phyloP scores from a whole-genome alignment of 495 filamentous ascomycete genomes.

The Aspergillus mulundensis region DNA sequence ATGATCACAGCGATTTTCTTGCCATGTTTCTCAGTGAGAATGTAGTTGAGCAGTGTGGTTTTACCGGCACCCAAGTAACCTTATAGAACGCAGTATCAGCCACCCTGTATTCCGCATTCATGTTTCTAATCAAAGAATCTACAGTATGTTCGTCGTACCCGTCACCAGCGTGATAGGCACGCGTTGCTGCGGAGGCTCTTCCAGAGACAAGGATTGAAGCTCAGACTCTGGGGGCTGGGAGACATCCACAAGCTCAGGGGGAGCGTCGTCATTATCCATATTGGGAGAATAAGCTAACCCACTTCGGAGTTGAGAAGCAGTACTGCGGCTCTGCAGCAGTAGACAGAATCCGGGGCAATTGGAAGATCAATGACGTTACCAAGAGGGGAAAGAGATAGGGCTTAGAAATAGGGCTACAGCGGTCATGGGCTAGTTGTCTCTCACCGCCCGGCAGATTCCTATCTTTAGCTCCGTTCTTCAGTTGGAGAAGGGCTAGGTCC shows the following conservation, averaged over 20 bases:
- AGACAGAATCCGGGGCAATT: background rate
- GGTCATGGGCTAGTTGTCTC: constrained; percentile 22
- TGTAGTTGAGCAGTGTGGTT: constrained; percentile 93
- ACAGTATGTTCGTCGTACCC: constrained; percentile 44
- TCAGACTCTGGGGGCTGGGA: constrained; percentile 28
- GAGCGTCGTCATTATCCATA: constrained; percentile 65
- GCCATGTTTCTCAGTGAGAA: constrained; percentile 86
- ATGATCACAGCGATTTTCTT: constrained; percentile 97
- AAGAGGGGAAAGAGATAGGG: constrained; percentile 32
- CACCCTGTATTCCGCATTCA: background rate
- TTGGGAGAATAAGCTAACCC: background rate
- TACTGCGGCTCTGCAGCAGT: constrained; percentile 2
- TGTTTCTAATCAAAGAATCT: background rate
- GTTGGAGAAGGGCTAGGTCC: constrained; percentile 10
- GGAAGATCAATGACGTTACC: constrained; percentile 32
- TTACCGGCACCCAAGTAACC: constrained; percentile 93
- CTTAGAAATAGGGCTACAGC: constrained; percentile 29
- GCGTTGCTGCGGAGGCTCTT: constrained; percentile 41
- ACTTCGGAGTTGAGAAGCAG: background rate
- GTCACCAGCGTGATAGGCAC: constrained; percentile 96
- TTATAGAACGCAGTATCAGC: constrained; percentile 18
- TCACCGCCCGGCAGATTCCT: constrained; percentile 15
- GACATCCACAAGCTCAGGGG: constrained; percentile 67
- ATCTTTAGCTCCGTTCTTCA: constrained; percentile 19
- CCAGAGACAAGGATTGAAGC: constrained; percentile 34